Conservation (phyloP, 495 filamentous ascomycete genomes). For the Chaetomidium leptoderma region DNA sequence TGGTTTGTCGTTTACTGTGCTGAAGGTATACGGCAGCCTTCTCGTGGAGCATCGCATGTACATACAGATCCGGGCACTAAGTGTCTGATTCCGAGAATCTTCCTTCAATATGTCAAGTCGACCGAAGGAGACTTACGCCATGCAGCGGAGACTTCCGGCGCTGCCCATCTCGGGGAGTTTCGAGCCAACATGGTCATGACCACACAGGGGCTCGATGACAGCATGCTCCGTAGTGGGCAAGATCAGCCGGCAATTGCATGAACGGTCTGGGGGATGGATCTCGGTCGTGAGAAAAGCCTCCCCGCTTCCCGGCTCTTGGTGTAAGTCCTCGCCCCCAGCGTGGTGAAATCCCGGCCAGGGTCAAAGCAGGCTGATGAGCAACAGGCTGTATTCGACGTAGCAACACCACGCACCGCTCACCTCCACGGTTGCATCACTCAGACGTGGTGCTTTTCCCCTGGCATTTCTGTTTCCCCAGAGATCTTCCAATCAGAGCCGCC, state of each 20-base stretch:
- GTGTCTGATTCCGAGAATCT: neutral
- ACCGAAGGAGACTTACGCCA: neutral
- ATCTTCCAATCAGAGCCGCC: slow-evolving; percentile 22
- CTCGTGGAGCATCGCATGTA: neutral
- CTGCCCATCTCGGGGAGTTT: neutral
- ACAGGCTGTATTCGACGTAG: slow-evolving; percentile 12
- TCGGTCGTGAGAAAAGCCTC: neutral
- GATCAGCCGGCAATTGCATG: slow-evolving; percentile 14
- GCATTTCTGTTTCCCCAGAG: neutral
- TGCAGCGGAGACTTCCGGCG: neutral
- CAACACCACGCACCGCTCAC: neutral
- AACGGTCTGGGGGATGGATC: neutral
- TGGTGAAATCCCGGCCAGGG: neutral
- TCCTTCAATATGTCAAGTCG: neutral
- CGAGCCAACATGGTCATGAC: neutral
- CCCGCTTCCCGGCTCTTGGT: slow-evolving; percentile 1
- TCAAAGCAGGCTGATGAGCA: slow-evolving; percentile 10
- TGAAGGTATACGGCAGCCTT: too few relatives aligned
- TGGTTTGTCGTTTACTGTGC: too few relatives aligned
- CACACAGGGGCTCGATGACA: neutral
- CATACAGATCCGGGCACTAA: neutral
- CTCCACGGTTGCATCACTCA: slow-evolving; percentile 4
- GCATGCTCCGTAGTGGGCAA: neutral
- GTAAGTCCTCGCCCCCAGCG: neutral
- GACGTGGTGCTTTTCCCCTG: neutral